These are phyloP conservation scores for Thelonectria blattea DNA, from an alignment of 2,329 filamentous ascomycete genomes.

Conservation along the genomic window DNA sequence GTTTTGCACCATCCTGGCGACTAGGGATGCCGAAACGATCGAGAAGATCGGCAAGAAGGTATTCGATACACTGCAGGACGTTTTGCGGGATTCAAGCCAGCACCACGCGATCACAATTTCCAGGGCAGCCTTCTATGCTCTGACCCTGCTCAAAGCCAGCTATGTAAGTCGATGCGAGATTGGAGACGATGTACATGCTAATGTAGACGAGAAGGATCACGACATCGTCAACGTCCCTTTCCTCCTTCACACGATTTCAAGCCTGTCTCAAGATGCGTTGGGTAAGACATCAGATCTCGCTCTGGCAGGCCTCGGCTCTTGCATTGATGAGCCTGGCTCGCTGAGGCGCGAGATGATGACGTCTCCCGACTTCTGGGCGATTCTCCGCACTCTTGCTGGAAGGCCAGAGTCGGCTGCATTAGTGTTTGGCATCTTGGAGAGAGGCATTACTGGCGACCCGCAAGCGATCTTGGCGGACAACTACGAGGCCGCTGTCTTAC, in stretches of 20 bases:
- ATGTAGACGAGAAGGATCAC: slow-evolving; percentile 65
- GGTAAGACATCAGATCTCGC: slow-evolving; percentile 78
- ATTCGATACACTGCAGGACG: slow-evolving; percentile 77
- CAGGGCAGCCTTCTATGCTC: slow-evolving; percentile 83
- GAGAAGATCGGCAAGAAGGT: slow-evolving; percentile 78
- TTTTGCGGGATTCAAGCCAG: slow-evolving; percentile 79
- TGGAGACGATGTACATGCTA: slow-evolving; percentile 16
- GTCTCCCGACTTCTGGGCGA: slow-evolving; percentile 96
- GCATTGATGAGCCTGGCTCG: slow-evolving; percentile 77
- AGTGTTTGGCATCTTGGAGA: slow-evolving; percentile 88
- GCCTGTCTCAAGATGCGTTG: slow-evolving; percentile 78
- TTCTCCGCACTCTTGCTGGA: slow-evolving; percentile 76
- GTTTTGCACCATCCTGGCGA: slow-evolving; percentile 80
- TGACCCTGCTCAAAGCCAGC: slow-evolving; percentile 80
- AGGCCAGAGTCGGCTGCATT: slow-evolving; percentile 73
- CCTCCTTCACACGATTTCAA: slow-evolving; percentile 88
- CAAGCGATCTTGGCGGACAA: slow-evolving; percentile 93
- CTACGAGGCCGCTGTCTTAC: slow-evolving; percentile 83
- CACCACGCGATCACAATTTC: slow-evolving; percentile 86
- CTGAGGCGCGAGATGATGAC: slow-evolving; percentile 92
- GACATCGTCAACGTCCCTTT: slow-evolving; percentile 93
- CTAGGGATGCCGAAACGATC: slow-evolving; percentile 77
- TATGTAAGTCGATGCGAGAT: slow-evolving; percentile 68
- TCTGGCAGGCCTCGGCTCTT: slow-evolving; percentile 78
- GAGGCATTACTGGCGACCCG: slow-evolving; percentile 73